A percentile compares a stretch with the other conserved stretches of the same genome.
phyloP scores from a whole-genome alignment of 768 basidiomycete species.

The Panaeolus papilionaceus region DNA sequence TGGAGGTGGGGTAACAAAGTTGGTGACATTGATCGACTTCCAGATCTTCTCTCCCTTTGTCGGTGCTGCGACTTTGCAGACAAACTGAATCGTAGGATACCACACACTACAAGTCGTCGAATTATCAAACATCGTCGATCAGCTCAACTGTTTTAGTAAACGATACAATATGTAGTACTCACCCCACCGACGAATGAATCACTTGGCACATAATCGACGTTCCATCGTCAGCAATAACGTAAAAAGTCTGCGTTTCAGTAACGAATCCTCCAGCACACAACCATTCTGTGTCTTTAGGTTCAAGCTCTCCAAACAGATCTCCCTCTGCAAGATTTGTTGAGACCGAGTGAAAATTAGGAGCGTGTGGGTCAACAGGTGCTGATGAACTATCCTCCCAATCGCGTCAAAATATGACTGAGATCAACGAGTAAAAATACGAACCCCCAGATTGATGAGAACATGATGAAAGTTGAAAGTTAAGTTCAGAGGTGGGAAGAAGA shows the following conservation, averaged over 20 bases:
- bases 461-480: conserved; percentile 42
- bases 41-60: conserved; percentile 75
- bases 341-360: conserved; percentile 86
- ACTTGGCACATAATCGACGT: conserved; percentile 81
- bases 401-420: conserved; percentile 17
- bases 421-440: conserved; percentile 49
- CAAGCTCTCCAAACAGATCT: conserved; percentile 78
- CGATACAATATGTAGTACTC: conserved; percentile 34
- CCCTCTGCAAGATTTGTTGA: conserved; percentile 59
- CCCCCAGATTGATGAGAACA: conserved; percentile 85
- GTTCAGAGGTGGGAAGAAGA: conserved; percentile 18
- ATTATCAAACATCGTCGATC: conserved; percentile 17
- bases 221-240: conserved; percentile 83
- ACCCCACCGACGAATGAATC: conserved; percentile 92
- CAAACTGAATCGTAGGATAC: conserved; percentile 95
- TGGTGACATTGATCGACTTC: conserved; percentile 87
- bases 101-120: conserved; percentile 65
- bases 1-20: conserved; percentile 79
- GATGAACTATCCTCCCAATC: conserved; percentile 45
- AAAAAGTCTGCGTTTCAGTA: conserved; percentile 92
- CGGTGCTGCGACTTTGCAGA: conserved; percentile 86
- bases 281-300: conserved; percentile 82
- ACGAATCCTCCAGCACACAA: conserved; percentile 81
- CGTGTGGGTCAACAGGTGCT: conserved; percentile 63
- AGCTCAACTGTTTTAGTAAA: conserved; percentile 18